Evolutionary conservation across 192 early-diverging fungal genomes (phyloP), one percentile per base, ranked within the genome.

Genomic region (Mortierella antarctica): DNA sequence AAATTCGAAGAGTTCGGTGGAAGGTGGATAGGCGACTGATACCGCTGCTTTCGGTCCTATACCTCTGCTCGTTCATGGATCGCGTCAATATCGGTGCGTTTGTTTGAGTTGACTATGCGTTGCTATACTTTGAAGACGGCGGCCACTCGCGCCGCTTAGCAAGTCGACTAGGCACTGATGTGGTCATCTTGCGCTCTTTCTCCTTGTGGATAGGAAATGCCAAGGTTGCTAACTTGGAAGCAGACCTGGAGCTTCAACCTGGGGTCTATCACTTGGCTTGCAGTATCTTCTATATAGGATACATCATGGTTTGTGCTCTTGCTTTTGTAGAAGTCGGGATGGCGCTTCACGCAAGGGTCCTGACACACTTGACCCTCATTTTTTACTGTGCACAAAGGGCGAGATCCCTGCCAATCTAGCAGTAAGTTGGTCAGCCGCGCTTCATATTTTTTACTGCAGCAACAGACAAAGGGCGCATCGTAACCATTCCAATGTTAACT

Each of bases 31-130:
- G 83, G 18, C 87, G 91, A 18, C 82, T 92, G 23, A 74, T 91
- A 15, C 90, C 91, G 2, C 84, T 90, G 41, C 84, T 92, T 12
- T 81, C 85, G 39, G 18, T 91, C 5, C 76, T 92, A 3, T 93
- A 93, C 55, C 84, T 93, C 21, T 91, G 88, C 60, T 89, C 86
- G 40, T 86, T 89, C 58, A 82, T 93, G 41, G 92, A 93, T 64
- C 90, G 92, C 39, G 88, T 87, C 47, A 93, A 92, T 63, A 93
- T 93, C 53, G 83, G 86, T 75, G 71, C 63, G 68, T 5, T 20
- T 62, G 31, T 31, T 31, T 1, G 31, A 31, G 7, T 57, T 18
- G 57, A 15, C 17, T 21, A 9, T 42, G 8, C 6, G 8, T 15
- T 42, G 15, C 40, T n/a, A n/a, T n/a, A n/a, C n/a, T 17, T 15